Evolutionary conservation across 2,329 filamentous ascomycete genomes (phyloP).

Genomic region (Thermochaetoides dissita): DNA sequence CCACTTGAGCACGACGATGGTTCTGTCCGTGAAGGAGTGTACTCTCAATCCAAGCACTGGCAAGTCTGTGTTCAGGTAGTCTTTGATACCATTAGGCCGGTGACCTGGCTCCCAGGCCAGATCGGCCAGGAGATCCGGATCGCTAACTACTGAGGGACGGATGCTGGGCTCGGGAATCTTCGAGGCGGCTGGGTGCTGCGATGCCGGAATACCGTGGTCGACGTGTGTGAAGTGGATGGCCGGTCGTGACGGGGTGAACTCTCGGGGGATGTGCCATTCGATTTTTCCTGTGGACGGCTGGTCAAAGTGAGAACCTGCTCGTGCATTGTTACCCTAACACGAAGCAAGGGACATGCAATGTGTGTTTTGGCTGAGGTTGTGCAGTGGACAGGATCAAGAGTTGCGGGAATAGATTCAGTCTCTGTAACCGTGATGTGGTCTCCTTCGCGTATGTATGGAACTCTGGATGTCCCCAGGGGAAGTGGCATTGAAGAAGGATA

Average conservation of each 20-base stretch:
- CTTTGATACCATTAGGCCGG: conserved; percentile 17
- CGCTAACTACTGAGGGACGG: conserved; percentile 17
- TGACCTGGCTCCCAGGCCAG: conserved; percentile 11
- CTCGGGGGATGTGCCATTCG: conserved; percentile 23
- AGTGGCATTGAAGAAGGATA: no score
- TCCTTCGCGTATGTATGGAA: no score
- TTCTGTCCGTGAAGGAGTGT: conserved; percentile 29
- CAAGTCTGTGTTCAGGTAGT: conserved; percentile 24
- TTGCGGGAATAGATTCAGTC: no score
- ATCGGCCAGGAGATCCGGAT: conserved; percentile 16
- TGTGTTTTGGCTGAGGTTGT: no score
- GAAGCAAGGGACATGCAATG: no score
- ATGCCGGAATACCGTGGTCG: conserved; percentile 18
- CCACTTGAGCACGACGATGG: conserved; percentile 27
- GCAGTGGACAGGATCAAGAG: no score
- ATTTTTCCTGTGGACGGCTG: background rate
- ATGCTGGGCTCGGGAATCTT: conserved; percentile 18
- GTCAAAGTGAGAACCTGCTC: no score
- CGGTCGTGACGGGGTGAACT: conserved; percentile 22
- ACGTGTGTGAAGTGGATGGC: conserved; percentile 23
- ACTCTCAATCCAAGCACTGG: conserved; percentile 30
- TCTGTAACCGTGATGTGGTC: no score
- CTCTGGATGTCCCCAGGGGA: no score
- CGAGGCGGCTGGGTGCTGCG: conserved; percentile 23
- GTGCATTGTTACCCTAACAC: no score